Evolutionary conservation across 768 basidiomycete genomes (phyloP).

Genomic region (Sistotremastrum niveocremeum): DNA sequence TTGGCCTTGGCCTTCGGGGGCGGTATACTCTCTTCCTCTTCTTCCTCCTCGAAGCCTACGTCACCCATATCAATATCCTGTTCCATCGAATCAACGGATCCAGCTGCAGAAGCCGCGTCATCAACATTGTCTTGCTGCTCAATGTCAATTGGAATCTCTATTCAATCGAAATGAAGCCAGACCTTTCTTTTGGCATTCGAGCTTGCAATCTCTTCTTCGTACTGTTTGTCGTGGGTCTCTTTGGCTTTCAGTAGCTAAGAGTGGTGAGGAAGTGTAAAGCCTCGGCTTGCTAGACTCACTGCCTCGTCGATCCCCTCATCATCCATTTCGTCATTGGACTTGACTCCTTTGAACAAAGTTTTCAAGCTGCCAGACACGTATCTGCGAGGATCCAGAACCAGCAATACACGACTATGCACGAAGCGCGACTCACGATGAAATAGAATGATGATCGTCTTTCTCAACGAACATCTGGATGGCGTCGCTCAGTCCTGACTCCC

Average conservation of each 20-base stretch:
- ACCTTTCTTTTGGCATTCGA: slow-evolving; percentile 34
- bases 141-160: background rate
- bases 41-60: background rate
- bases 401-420: background rate
- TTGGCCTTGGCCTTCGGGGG: slow-evolving; percentile 31
- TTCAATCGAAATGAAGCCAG: background rate
- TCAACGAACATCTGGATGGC: slow-evolving; percentile 94
- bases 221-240: slow-evolving; percentile 33
- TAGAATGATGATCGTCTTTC: slow-evolving; percentile 93
- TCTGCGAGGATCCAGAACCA: slow-evolving; percentile 22
- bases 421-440: slow-evolving; percentile 50
- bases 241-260: slow-evolving; percentile 47
- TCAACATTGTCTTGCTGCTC: background rate
- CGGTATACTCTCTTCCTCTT: background rate
- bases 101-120: background rate
- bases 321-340: slow-evolving; percentile 48
- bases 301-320: slow-evolving; percentile 65
- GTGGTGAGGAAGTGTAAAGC: background rate
- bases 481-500: slow-evolving; percentile 82
- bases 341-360: slow-evolving; percentile 52
- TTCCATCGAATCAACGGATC: background rate
- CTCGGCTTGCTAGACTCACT: slow-evolving; percentile 25
- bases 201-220: slow-evolving; percentile 44
- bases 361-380: slow-evolving; percentile 53
- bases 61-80: background rate